A percentile compares a stretch with the other conserved stretches of the same genome.
phyloP scores from a whole-genome alignment of 352 stramenopile species.

The Achlya hypogyna region DNA sequence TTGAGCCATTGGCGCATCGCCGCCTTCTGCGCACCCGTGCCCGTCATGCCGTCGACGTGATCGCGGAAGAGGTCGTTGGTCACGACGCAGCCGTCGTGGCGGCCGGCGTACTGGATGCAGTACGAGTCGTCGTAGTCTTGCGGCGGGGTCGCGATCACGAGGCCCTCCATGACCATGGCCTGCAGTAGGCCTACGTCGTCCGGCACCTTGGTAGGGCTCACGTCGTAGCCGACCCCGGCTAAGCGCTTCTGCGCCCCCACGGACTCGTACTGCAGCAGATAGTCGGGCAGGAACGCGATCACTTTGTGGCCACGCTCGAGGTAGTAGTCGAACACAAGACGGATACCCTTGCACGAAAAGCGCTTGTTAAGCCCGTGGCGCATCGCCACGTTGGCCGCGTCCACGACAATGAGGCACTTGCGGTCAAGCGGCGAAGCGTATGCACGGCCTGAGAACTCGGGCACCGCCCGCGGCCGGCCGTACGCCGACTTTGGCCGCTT shows the following conservation, averaged over 20 bases:
- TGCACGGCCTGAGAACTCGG: conserved; percentile 23
- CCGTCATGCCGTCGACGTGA: conserved; percentile 61
- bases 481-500: not conserved
- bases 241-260: conserved; percentile 30
- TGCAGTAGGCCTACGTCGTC: conserved; percentile 66
- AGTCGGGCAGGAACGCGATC: conserved; percentile 78
- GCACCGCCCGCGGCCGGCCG: not conserved
- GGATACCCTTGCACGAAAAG: conserved; percentile 72
- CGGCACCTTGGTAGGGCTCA: conserved; percentile 48
- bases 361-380: conserved; percentile 53
- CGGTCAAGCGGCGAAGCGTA: conserved; percentile 8
- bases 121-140: conserved; percentile 88
- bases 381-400: conserved; percentile 76
- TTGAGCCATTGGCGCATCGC: conserved; percentile 58
- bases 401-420: conserved; percentile 56
- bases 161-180: conserved; percentile 51
- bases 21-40: conserved; percentile 41
- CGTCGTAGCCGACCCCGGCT: conserved; percentile 21
- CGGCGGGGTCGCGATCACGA: conserved; percentile 68
- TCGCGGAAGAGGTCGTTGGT: conserved; percentile 86
- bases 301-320: conserved; percentile 56
- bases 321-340: conserved; percentile 67
- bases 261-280: conserved; percentile 51
- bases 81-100: conserved; percentile 66
- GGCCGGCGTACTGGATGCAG: conserved; percentile 81